phyloP scores from a whole-genome alignment of 2,329 filamentous ascomycete species.

The Penicillium sp. region DNA sequence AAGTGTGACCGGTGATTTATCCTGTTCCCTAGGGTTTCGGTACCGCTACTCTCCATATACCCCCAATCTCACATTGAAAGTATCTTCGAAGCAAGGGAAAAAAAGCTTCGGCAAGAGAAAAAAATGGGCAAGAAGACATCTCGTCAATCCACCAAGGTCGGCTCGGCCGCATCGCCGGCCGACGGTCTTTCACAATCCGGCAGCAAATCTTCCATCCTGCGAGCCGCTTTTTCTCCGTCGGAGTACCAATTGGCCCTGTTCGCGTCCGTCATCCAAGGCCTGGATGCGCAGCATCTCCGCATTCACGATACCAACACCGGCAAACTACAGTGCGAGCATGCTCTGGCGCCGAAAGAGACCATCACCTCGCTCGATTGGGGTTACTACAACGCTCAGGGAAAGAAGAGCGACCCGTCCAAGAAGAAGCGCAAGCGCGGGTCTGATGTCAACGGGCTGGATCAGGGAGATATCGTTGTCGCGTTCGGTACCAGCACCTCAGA shows the following conservation, averaged over 20 bases:
- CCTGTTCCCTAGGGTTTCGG: conserved; percentile 2
- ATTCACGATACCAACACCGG: conserved; percentile 53
- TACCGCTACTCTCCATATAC: conserved; percentile 9
- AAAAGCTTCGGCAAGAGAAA: conserved; percentile 20
- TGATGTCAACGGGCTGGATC: conserved; percentile 40
- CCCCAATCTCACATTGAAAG: conserved; percentile 13
- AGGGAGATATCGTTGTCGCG: conserved; percentile 47
- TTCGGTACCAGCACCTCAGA: conserved; percentile 50
- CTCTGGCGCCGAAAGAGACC: conserved; percentile 45
- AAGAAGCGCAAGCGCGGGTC: conserved; percentile 53
- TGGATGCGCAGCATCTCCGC: conserved; percentile 52
- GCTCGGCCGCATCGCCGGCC: conserved; percentile 41
- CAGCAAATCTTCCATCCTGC: conserved; percentile 49
- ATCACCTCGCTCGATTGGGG: conserved; percentile 54
- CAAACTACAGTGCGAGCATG: conserved; percentile 51
- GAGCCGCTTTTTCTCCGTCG: conserved; percentile 51
- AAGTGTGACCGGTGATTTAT: conserved; percentile 9
- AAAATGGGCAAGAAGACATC: conserved; percentile 49
- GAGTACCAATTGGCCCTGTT: conserved; percentile 52
- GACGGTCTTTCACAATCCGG: conserved; percentile 36
- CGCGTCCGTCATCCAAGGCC: conserved; percentile 53
- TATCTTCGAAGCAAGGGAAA: conserved; percentile 1
- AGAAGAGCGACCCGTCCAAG: conserved; percentile 42
- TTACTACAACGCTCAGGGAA: conserved; percentile 37
- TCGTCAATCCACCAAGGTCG: conserved; percentile 44